Base-by-base conservation (phyloP, 345 rosid species). In the Viola odorata region DNA sequence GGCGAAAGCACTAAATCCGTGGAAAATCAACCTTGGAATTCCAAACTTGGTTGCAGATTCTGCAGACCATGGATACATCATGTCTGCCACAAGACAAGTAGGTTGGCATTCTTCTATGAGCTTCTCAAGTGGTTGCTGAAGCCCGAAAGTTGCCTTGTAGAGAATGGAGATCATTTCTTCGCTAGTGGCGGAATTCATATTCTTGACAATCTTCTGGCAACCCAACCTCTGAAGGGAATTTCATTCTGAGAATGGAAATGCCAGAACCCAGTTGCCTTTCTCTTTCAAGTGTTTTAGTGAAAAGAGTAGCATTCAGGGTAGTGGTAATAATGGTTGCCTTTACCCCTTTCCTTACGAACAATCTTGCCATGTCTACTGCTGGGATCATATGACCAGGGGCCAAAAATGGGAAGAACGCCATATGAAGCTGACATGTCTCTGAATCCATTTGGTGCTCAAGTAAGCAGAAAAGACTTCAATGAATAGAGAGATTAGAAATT, bases 1-100 rank as follows among this genome's bases (percentile, higher is more conserved):
- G 12, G 88, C 58, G 41, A 82, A 81, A 64, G 55, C 76, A 61
- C 80, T 58, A 7, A 49, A 67, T 39, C 95, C 95, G 37, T 76
- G 76, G 62, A 87, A 84, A 45, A 79, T 75, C 58, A 81, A 66
- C 50, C 88, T 77, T 3, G 86, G 84, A 1, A 87, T 80, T 12
- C 68, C 78, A 13, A 76, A 76, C 62, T 81, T 80, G 58, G 53
- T 63, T 4, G 94, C 84, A 4, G 67, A 68, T 62, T 76, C 71
- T 9, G 83, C 71, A 1, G 87, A 74, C 89, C 89, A 84, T 13
- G 89, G 83, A 40, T 81, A 73, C 73, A 80, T 76, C 81, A 77
- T 63, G 65, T 86, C 84, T 1, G 82, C 87, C 4, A 87, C 78
- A 0, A 82, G 73, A 67, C 86, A 82, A 53, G 81, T 80, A 12